Evolutionary conservation across 345 rosid species (phyloP), one percentile per base, ranked within the genome.

Genomic region (Salix exigua): DNA sequence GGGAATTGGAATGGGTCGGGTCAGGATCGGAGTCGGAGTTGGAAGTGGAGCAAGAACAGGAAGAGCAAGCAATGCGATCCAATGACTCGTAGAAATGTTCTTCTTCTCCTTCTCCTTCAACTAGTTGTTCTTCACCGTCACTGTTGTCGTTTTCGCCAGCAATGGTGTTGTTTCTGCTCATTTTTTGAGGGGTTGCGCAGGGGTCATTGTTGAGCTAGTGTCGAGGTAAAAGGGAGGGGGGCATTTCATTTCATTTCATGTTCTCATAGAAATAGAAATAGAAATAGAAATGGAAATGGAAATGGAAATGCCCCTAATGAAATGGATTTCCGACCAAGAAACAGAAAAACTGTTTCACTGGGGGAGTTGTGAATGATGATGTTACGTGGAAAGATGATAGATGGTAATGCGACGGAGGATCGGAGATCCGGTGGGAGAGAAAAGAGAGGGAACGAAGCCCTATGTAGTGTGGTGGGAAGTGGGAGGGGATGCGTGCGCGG

Each of bases 51-150:
- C 89, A 89, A 40, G 97, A 92, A 78, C 90, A 88, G 19, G 92
- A 88, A 23, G 94, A 86, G 67, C 90, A 77, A n/a, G 83, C 90
- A 64, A 86, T 80, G 81, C 97, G 96, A 86, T 93, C 94, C 28
- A 89, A 89, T 40, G 97, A 87, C 76, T 93, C 97, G 84, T 91
- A 91, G 81, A 93, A 92, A 61, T 83, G 82, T 31, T 91, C 96
- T 73, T 73, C 86, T n/a, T 86, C 91, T 42, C 76, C 86, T 21
- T 87, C 83, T 25, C 81, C 83, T 17, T 72, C 78, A 6, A 70
- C 74, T 12, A 33, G 70, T 40, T 53, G 68, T 66, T 82, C 81
- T 40, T 51, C 77, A 65, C 55, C 11, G 83, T 88, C 85, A 76
- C 83, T 78, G 82, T 75, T 44, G 77, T 66, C 40, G 35, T 78